Base-by-base conservation (phyloP, 2,329 filamentous ascomycete species). In the Ceratocystis variospora region DNA sequence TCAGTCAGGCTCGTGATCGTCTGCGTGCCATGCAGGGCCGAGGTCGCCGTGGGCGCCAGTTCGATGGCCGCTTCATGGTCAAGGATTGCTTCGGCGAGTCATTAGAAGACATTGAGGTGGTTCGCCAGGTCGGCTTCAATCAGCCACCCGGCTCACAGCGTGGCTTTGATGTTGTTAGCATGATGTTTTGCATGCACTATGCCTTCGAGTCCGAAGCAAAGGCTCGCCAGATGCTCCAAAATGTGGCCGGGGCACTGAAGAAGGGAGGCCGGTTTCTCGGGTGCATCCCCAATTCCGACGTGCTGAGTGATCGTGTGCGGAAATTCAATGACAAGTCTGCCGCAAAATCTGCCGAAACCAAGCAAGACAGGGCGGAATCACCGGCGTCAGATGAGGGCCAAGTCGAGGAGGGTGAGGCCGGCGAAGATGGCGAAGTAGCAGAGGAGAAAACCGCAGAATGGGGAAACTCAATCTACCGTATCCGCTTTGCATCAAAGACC, bases 101-200 rank as follows among this genome's bases (percentile, higher is more conserved):
- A 70, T 82, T 99, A 55, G 89, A 86, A 66, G 87, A 95, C 68
- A 81, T 97, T 57, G 84, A 87, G 15, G 87, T 96, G 70, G 81
- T 99, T 62, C 83, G 83, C 62, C 84, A 96, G 66, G 90, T 99
- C 37, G 94, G 94, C 25, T 96, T 96, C 71, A 89, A 96, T 72
- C 79, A 83, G 0, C 87, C 86, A 78, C 71, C 89, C 79, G 64
- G 65, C 57, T 75, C 86, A 68, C 84, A 84, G 64, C 87, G 87
- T 66, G 92, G 93, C 3, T 99, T 97, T 71, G 94, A 99, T 74
- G 89, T 97, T 53, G 93, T 99, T 69, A 91, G 88, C 73, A 96
- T 96, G 84, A 99, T 99, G 94, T 99, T 99, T 76, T 95, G 91
- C 72, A 94, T 99, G 86, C 94, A 99, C 77, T 99, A 99, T 75